Conservation (phyloP, 768 basidiomycete genomes). For the Leccinum barrowsii region DNA sequence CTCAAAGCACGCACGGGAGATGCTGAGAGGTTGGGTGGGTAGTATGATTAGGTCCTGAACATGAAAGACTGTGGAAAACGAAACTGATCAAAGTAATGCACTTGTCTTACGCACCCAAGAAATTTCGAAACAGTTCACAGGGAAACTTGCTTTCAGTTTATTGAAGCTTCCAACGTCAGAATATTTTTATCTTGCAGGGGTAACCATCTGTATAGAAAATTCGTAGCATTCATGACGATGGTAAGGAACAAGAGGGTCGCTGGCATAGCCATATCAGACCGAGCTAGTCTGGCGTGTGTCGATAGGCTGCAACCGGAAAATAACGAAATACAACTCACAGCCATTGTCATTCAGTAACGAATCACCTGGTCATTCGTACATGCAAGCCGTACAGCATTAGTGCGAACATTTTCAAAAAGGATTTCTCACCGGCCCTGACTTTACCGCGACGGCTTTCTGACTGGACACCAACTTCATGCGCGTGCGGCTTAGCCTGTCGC, state of each 20-base stretch:
- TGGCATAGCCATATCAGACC: not conserved
- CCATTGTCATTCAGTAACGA: not conserved
- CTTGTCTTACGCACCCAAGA: not conserved
- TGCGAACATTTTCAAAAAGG: not conserved
- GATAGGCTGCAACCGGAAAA: not conserved
- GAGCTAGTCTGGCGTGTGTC: not conserved
- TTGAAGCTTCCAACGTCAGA: not conserved
- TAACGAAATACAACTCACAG: not conserved
- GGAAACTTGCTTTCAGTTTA: not conserved
- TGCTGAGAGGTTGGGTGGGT: conserved; percentile 11
- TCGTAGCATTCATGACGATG: not conserved
- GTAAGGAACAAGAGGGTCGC: not conserved
- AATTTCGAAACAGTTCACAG: not conserved
- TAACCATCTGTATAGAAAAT: not conserved
- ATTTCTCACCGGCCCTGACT: not conserved
- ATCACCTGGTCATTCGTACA: not conserved
- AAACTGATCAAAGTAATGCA: not conserved
- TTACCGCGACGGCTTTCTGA: not conserved
- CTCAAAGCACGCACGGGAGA: conserved; percentile 13
- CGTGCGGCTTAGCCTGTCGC: not conserved
- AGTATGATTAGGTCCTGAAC: not conserved
- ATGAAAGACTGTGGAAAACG: not conserved
- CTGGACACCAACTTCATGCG: not conserved
- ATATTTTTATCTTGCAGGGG: not conserved
- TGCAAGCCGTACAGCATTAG: not conserved